Evolutionary conservation across 2,329 filamentous ascomycete genomes (phyloP).

Genomic region (Aspergillus costaricaensis): DNA sequence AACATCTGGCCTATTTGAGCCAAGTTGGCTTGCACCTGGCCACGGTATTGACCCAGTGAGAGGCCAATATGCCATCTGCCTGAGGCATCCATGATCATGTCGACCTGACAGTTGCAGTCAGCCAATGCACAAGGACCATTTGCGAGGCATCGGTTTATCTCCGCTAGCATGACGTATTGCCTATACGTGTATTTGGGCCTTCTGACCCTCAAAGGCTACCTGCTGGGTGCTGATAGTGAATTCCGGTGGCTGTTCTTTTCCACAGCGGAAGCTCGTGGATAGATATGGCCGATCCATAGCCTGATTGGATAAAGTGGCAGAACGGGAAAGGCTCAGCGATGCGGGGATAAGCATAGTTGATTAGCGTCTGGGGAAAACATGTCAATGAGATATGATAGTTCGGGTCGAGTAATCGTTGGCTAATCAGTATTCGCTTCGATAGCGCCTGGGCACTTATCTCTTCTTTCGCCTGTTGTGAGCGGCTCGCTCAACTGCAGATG

Average conservation of each 20-base stretch:
- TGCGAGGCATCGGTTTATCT: not conserved
- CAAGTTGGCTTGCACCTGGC: not conserved
- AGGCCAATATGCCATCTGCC: not conserved
- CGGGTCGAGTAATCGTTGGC: not conserved
- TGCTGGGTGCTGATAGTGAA: not conserved
- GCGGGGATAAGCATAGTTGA: conserved; percentile 7
- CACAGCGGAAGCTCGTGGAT: not conserved
- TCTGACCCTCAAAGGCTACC: not conserved
- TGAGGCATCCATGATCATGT: not conserved
- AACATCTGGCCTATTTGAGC: not conserved
- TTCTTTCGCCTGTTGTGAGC: not conserved
- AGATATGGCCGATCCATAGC: not conserved
- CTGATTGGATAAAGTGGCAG: not conserved
- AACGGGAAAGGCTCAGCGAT: not conserved
- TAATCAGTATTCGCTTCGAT: not conserved
- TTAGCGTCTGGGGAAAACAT: conserved; percentile 1
- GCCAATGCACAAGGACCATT: not conserved
- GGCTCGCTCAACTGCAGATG: not conserved
- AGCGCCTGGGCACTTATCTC: not conserved
- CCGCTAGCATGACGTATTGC: not conserved
- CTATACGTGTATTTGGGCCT: not conserved
- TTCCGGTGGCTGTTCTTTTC: not conserved
- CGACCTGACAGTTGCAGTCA: not conserved
- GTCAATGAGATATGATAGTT: not conserved
- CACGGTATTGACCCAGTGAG: not conserved